Conservation (phyloP, 192 early-diverging fungal genomes). For the Coemansia sp. region DNA sequence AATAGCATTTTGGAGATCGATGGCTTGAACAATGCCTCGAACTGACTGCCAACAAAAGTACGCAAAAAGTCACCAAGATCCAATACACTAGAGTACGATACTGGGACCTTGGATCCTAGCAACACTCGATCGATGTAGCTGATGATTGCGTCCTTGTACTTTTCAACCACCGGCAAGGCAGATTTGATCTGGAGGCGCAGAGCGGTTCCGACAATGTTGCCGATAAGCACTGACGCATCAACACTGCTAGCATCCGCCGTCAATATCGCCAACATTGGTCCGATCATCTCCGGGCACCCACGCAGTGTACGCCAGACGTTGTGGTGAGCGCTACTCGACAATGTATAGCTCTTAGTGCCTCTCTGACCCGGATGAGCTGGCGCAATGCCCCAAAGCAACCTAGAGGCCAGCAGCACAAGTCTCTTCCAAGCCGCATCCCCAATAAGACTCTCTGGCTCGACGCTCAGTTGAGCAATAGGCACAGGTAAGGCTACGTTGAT, state of each 20-base stretch:
- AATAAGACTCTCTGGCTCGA: conserved; percentile 57
- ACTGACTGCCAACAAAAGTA: conserved; percentile 53
- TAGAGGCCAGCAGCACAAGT: conserved; percentile 54
- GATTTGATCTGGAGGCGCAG: conserved; percentile 43
- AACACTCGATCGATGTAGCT: conserved; percentile 26
- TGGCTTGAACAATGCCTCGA: conserved; percentile 60
- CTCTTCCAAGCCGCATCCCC: conserved; percentile 53
- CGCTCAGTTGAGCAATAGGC: conserved; percentile 30
- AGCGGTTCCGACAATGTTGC: conserved; percentile 60
- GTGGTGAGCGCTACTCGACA: conserved; percentile 43
- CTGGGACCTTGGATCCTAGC: conserved; percentile 15
- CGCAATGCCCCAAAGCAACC: conserved; percentile 58
- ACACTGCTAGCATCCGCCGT: conserved; percentile 36
- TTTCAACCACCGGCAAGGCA: conserved; percentile 34
- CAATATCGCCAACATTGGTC: conserved; percentile 52
- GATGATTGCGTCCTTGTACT: conserved; percentile 39
- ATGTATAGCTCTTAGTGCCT: conserved; percentile 24
- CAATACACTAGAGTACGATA: conserved; percentile 26
- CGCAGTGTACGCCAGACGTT: conserved; percentile 47
- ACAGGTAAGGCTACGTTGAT: conserved; percentile 53
- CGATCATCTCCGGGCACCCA: conserved; percentile 41
- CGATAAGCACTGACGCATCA: conserved; percentile 59
- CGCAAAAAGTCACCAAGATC: conserved; percentile 63
- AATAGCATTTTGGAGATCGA: conserved; percentile 74
- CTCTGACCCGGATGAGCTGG: conserved; percentile 28